Evolutionary conservation across 176 grass and related monocot genomes (phyloP), one percentile per base, ranked within the genome.

Genomic region (Eleusine indica): DNA sequence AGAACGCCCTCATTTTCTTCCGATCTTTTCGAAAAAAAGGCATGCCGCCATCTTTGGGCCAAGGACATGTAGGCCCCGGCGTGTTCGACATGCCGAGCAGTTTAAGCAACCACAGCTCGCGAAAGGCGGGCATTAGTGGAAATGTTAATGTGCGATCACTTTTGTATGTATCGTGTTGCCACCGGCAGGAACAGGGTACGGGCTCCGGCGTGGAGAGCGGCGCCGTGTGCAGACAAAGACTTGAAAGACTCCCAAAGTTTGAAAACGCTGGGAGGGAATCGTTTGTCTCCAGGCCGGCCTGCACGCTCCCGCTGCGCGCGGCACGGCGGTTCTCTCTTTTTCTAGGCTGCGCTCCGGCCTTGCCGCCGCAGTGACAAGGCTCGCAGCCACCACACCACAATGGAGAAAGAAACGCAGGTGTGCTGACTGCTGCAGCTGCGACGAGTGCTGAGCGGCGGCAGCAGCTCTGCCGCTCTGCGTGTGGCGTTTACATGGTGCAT

Each of bases 281-380:
- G 66, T 14, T 28, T 82, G 78, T 77, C 88, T 77, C 83, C 66
- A 49, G 9, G 38, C 39, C 73, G 73, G 73, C 66, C 46, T 82
- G 88, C 83, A 81, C 64, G 82, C 82, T 54, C 64, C 77, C 82
- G 19, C 71, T 64, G 76, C 71, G n/a, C 77, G 82, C 77, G 87
- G 76, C 87, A 89, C 87, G 66, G 70, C 76, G 28, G 70, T 9
- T 78, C 32, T 12, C 62, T 19, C 30, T 3, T 11, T 51, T 73
- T 46, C 60, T 60, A 40, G 85, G 78, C 43, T 5, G 60, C 3
- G 53, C 53, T 41, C 54, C 35, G 11, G 38, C 35, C 47, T 54
- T 44, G 57, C 75, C 58, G 47, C 70, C 70, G 69, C 68, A 66
- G 32, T 9, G 72, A 22, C 3, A 42, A 17, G 17, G 7, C 66